Evolutionary conservation across 257 asterid species (phyloP), one percentile per base, ranked within the genome.

Genomic region (Fraxinus pennsylvanica): DNA sequence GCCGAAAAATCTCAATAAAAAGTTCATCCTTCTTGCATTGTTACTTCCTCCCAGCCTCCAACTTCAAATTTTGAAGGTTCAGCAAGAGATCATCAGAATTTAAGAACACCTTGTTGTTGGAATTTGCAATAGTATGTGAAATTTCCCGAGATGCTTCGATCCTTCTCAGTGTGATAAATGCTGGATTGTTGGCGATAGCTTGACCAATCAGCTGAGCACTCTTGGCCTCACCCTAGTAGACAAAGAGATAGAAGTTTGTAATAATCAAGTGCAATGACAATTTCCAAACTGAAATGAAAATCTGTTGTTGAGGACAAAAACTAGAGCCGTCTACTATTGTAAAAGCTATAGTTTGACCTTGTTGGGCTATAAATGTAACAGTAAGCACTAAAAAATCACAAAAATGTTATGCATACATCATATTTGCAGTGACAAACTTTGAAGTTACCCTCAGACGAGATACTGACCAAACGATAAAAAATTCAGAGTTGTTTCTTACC

Each of bases 121-220:
- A 89, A 43, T 78, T 74, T 74, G 97, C 82, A 69, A 94, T 77
- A 1, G 89, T 86, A 81, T 86, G 88, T 2, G 99, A 84, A 74
- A 94, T 92, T 7, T 94, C 99, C 87, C 88, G 86, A 1, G 97
- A 92, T 65, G 97, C 99, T 85, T 94, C 99, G 10, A 94, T 94
- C 82, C 88, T 89, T 94, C 99, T 88, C 30, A 94, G 91, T 0
- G 96, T 91, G 75, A 92, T 90, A 75, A 94, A 94, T 13, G 99
- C 97, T 4, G 97, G 97, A 73, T 92, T 92, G 87, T 87, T 92
- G 74, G 99, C 81, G 65, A 94, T 92, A 10, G 97, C 96, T 89
- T 90, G 91, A 74, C 99, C 99, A 68, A 94, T 94, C 87, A 94
- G 84, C 79, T 90, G 92, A 30, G 98, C 98, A 87, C 98, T 94